A percentile compares a stretch with the other conserved stretches of the same genome.
Evolutionary conservation across 352 stramenopile genomes (phyloP).

Genomic region (Globisporangium nagaii): DNA sequence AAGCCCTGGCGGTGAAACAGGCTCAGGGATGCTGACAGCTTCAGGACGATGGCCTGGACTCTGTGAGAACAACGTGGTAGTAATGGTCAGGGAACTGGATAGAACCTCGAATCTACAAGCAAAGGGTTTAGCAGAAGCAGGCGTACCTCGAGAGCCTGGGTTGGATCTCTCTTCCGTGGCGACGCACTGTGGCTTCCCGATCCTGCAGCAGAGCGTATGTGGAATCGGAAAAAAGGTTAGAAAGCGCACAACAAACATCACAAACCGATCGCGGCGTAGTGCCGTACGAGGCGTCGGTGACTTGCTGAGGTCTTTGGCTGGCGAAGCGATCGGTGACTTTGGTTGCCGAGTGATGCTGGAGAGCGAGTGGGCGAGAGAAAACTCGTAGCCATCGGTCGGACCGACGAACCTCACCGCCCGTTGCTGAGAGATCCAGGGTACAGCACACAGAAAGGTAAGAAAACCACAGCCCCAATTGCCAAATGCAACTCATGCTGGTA

Average conservation of each 20-base stretch:
- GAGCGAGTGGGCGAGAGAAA: conserved; percentile 34
- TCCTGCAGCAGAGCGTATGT: neutral
- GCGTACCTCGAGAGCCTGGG: neutral
- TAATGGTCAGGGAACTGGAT: neutral
- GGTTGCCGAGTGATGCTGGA: conserved; percentile 2
- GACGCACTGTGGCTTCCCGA: conserved; percentile 5
- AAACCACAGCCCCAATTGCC: no score
- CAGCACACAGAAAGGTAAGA: neutral
- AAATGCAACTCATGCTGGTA: neutral
- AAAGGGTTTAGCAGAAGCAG: neutral
- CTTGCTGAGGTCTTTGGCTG: conserved; percentile 2
- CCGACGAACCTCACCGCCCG: conserved; percentile 40
- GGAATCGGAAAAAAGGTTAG: neutral
- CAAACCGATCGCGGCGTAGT: neutral
- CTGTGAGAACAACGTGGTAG: no score
- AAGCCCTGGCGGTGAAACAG: neutral
- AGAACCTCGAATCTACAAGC: neutral
- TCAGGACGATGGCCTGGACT: neutral
- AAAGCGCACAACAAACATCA: neutral
- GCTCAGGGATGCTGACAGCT: neutral
- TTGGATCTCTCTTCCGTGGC: neutral
- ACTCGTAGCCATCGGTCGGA: conserved; percentile 19
- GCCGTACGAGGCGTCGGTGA: neutral
- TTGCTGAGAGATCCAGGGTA: conserved; percentile 17
- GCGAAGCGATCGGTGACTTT: conserved; percentile 7